Evolutionary conservation across 352 stramenopile species (phyloP).

Genomic region (Globisporangium sylvaticum): DNA sequence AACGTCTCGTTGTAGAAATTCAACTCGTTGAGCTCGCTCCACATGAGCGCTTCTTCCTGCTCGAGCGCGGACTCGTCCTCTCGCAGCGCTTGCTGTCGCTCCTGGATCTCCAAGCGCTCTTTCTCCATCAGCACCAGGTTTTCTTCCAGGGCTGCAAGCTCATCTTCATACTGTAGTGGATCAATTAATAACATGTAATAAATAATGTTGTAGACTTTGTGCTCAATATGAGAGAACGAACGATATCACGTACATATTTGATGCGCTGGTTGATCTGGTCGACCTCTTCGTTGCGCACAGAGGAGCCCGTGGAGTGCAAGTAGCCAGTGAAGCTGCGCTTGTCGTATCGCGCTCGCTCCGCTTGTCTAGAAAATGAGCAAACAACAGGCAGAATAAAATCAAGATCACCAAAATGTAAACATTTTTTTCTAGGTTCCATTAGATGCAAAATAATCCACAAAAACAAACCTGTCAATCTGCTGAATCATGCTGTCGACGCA

Average conservation of each 20-base stretch:
- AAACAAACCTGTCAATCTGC: slow-evolving; percentile 54
- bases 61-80: slow-evolving; percentile 43
- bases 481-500: slow-evolving; percentile 73
- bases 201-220: not conserved
- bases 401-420: not conserved
- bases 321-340: slow-evolving; percentile 62
- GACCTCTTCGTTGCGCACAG: slow-evolving; percentile 48
- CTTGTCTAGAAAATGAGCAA: slow-evolving; percentile 28
- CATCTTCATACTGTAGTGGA: slow-evolving; percentile 56
- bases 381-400: not conserved
- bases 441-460: no score
- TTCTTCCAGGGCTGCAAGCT: slow-evolving; percentile 49
- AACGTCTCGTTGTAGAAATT: slow-evolving; percentile 49
- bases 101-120: slow-evolving; percentile 46
- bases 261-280: slow-evolving; percentile 74
- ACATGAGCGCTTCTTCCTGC: slow-evolving; percentile 53
- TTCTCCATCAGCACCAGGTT: slow-evolving; percentile 70
- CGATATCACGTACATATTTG: slow-evolving; percentile 36
- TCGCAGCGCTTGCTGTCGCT: slow-evolving; percentile 46
- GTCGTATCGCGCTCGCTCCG: slow-evolving; percentile 64
- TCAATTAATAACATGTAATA: not conserved
- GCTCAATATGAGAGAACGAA: not conserved
- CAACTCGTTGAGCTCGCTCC: slow-evolving; percentile 51
- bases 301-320: slow-evolving; percentile 48
- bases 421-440: no score